These are phyloP conservation scores for Prunus padus DNA, from an alignment of 306 rosid genomes.

Conservation along the genomic window DNA sequence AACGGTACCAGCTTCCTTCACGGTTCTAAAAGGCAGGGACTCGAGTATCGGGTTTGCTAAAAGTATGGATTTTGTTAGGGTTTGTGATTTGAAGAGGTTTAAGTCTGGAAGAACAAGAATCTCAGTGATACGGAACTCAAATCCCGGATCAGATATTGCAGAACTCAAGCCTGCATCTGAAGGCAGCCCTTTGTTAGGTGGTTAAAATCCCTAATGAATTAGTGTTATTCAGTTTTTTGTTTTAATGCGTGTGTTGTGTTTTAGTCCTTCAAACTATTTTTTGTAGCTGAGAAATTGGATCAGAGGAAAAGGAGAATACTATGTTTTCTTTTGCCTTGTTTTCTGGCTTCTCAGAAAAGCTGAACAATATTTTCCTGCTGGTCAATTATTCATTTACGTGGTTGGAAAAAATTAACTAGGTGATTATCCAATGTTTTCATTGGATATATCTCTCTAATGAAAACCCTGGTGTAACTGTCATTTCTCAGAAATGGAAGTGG, in stretches of 20 bases:
- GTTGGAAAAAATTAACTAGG: background rate
- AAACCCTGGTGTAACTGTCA: background rate
- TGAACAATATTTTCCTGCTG: background rate
- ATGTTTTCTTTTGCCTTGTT: background rate
- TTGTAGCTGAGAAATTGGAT: background rate
- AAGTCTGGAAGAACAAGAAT: conserved; percentile 55
- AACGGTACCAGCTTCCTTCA: conserved; percentile 64
- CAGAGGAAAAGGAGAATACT: background rate
- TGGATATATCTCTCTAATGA: background rate
- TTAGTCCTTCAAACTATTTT: background rate
- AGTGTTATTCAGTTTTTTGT: background rate
- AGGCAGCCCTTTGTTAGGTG: conserved; percentile 87
- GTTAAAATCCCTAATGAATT: conserved; percentile 12
- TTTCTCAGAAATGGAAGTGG: background rate
- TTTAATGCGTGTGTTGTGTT: background rate
- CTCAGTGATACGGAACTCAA: conserved; percentile 64
- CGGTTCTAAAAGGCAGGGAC: conserved; percentile 59
- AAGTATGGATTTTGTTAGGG: conserved; percentile 69
- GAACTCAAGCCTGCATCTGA: conserved; percentile 84
- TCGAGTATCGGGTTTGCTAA: conserved; percentile 63
- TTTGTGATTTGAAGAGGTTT: conserved; percentile 58
- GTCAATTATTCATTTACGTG: background rate
- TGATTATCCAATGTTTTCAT: background rate
- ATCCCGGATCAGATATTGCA: conserved; percentile 67
- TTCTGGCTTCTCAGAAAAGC: background rate